These are phyloP conservation scores for Aspergillus texensis DNA, from an alignment of 2,329 filamentous ascomycete species.

Conservation along the genomic window DNA sequence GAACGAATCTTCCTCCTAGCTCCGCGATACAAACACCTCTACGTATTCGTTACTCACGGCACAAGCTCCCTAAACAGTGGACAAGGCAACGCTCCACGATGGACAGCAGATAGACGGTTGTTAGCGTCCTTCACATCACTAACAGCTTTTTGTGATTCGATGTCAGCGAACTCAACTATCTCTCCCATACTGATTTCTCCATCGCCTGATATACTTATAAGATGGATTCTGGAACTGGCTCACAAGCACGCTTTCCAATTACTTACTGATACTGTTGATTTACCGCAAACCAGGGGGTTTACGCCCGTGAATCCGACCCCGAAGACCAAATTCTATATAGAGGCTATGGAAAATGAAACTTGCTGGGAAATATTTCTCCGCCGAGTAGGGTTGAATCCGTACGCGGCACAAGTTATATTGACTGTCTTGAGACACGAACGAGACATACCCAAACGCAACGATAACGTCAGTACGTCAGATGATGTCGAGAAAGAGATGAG, in stretches of 20 bases:
- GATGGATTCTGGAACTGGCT: constrained; percentile 59
- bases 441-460: constrained; percentile 13
- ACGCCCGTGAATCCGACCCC: constrained; percentile 16
- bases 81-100: constrained; percentile 19
- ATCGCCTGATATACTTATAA: constrained; percentile 46
- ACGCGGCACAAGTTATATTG: constrained; percentile 69
- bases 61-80: constrained; percentile 11
- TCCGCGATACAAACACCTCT: constrained; percentile 65
- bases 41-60: constrained; percentile 64
- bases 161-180: constrained; percentile 18
- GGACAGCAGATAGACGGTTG: constrained; percentile 15
- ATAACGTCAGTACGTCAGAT: not conserved
- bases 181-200: constrained; percentile 18
- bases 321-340: constrained; percentile 17
- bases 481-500: not conserved
- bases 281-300: constrained; percentile 4
- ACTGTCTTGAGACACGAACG: constrained; percentile 23
- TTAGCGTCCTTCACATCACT: constrained; percentile 23
- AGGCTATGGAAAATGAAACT: constrained; percentile 61
- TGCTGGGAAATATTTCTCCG: constrained; percentile 70
- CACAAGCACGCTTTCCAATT: constrained; percentile 45
- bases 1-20: constrained; percentile 59
- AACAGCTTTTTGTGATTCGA: constrained; percentile 28
- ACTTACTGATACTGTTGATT: not conserved
- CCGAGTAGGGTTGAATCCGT: constrained; percentile 68